Percentiles rank a stretch among this genome's conserved stretches.
phyloP scores from a whole-genome alignment of 2,329 filamentous ascomycete species.

The Xylariales sp. region DNA sequence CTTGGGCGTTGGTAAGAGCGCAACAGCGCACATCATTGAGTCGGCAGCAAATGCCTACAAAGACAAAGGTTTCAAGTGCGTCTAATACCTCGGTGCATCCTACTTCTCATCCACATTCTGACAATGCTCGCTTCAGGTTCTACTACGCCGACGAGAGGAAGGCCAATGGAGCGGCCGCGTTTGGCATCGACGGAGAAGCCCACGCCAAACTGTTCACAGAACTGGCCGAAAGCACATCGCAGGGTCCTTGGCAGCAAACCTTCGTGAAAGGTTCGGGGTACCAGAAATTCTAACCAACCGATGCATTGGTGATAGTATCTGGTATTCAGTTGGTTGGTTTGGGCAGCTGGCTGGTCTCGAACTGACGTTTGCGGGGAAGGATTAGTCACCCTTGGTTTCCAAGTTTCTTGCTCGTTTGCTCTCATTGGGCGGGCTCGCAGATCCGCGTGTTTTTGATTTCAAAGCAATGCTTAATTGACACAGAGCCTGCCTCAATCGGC shows the following conservation, averaged over 20 bases:
- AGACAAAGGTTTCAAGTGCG: slow-evolving; percentile 28
- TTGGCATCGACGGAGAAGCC: slow-evolving; percentile 31
- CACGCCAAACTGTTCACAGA: slow-evolving; percentile 34
- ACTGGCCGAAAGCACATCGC: slow-evolving; percentile 31
- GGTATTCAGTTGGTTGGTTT: too few species aligned
- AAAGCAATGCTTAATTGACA: too few species aligned
- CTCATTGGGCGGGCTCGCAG: too few species aligned
- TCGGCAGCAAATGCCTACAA: slow-evolving; percentile 27
- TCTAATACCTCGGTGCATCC: too few species aligned
- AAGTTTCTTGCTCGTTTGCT: too few species aligned
- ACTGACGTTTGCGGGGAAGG: too few species aligned
- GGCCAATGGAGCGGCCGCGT: slow-evolving; percentile 28
- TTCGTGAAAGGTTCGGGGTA: slow-evolving; percentile 39
- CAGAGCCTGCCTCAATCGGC: too few species aligned
- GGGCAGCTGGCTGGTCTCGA: too few species aligned
- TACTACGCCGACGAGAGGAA: slow-evolving; percentile 47
- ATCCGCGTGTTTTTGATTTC: too few species aligned
- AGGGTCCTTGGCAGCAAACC: slow-evolving; percentile 41
- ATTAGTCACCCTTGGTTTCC: too few species aligned
- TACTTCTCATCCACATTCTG: too few species aligned
- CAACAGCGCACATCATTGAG: slow-evolving; percentile 11
- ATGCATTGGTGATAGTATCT: too few species aligned
- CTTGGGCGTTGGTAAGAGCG: slow-evolving; percentile 34
- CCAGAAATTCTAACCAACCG: slow-evolving; percentile 31
- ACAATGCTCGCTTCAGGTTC: slow-evolving; percentile 36